Evolutionary conservation across 1,284 basidiomycete genomes (phyloP), one percentile per base, ranked within the genome.

Genomic region (Microstroma glucosiphilum): DNA sequence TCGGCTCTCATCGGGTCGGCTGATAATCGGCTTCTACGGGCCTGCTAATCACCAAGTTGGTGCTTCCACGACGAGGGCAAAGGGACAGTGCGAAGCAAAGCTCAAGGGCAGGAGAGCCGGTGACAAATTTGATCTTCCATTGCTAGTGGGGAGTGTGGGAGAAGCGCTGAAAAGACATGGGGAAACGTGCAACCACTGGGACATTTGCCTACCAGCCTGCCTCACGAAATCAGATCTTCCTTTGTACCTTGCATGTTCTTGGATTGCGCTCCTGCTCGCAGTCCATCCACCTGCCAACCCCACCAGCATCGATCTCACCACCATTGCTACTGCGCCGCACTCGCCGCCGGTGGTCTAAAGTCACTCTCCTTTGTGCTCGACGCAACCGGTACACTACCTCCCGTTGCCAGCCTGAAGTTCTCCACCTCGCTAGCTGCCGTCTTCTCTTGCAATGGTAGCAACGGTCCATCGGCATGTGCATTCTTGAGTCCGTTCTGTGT

Each of bases 391-490:
- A 57, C 30, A 9, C 41, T 53, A 21, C 55, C 51, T 42, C 69
- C 69, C 7, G 69, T 71, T 0, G 69, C 69, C 11, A 71, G 64
- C 19, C 62, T 60, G 58, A 71, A 71, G 51, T 71, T 71, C 51
- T 69, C 63, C 21, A 71, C 57, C 48, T 71, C 69, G 13, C 57
- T 61, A 1, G 61, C 58, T 0, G 69, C 67, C 3, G 69, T 69
- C 9, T 51, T 62, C 13, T 68, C 59, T 46, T 71, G 68, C 19
- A 71, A 57, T 8, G 69, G 69, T 0, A 71, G 61, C 2, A 64
- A 64, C 0, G 69, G 66, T 8, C 62, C 66, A 25, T 59, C n/a
- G 15, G 15, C 17, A 21, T 21, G 17, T 4, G 17, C 43, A 21
- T 48, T 12, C 43, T 48, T 48, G 43, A 3, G 4, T 21, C 21